Percentiles rank a stretch among this genome's conserved stretches.
Conservation (phyloP, 1,284 basidiomycete genomes). For the Hymenochaete sp. region DNA sequence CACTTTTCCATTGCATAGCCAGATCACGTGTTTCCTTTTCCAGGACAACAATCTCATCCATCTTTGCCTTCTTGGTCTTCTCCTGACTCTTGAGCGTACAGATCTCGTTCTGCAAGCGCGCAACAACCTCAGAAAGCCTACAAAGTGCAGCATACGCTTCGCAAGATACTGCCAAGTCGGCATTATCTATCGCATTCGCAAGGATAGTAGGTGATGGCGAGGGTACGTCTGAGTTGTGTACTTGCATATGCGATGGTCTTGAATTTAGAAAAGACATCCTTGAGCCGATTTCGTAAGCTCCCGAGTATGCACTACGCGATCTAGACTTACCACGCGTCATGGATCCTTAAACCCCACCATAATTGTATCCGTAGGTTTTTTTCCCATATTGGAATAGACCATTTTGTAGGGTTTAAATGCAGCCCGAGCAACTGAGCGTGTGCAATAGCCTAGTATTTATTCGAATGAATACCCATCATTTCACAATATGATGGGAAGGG, state of each 20-base stretch:
- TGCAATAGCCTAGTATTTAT: conserved; percentile 21
- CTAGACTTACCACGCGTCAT: conserved; percentile 19
- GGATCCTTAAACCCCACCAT: conserved; percentile 23
- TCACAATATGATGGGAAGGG: no score
- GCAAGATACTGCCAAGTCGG: conserved; percentile 17
- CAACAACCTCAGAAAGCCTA: conserved; percentile 21
- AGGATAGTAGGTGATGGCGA: conserved; percentile 11
- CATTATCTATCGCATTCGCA: conserved; percentile 14
- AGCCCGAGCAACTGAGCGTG: conserved; percentile 24
- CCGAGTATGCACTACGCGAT: not conserved
- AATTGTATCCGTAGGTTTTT: conserved; percentile 20
- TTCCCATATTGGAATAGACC: conserved; percentile 24
- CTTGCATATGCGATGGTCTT: conserved; percentile 24
- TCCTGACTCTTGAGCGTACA: conserved; percentile 22
- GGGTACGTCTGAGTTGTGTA: conserved; percentile 17
- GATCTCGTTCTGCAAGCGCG: conserved; percentile 22
- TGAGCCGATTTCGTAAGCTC: not conserved
- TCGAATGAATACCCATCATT: no score
- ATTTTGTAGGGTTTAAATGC: conserved; percentile 21
- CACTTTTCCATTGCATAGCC: conserved; percentile 13
- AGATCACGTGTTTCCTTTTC: conserved; percentile 17
- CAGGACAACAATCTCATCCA: conserved; percentile 21
- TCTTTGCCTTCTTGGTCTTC: conserved; percentile 19
- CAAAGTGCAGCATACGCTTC: conserved; percentile 17
- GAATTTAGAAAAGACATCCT: conserved; percentile 25